These are phyloP conservation scores for Beauveria medogensis DNA, from an alignment of 2,329 filamentous ascomycete genomes.

Conservation along the genomic window DNA sequence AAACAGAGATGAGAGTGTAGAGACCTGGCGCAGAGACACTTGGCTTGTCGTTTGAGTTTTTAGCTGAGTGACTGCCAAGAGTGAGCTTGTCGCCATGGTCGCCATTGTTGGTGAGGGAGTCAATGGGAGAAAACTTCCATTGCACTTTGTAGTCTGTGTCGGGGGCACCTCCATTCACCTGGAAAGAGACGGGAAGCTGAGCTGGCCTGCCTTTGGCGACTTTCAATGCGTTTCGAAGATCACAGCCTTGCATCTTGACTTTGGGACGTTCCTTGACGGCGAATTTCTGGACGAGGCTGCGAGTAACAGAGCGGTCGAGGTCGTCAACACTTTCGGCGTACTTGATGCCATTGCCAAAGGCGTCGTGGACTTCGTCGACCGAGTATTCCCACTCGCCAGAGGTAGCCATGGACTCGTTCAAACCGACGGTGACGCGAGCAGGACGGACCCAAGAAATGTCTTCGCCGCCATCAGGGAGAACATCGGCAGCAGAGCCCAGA, in stretches of 20 bases:
- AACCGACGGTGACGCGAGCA: slow-evolving; percentile 65
- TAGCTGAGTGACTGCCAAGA: slow-evolving; percentile 51
- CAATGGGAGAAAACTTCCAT: slow-evolving; percentile 75
- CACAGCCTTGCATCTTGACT: slow-evolving; percentile 64
- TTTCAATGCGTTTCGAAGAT: slow-evolving; percentile 71
- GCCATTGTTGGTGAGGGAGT: slow-evolving; percentile 59
- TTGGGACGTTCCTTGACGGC: slow-evolving; percentile 79
- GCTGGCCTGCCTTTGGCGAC: slow-evolving; percentile 66
- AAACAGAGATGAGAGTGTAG: slow-evolving; percentile 75
- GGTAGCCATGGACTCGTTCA: slow-evolving; percentile 81
- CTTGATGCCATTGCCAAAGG: slow-evolving; percentile 74
- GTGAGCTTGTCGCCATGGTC: slow-evolving; percentile 57
- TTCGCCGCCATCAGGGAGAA: slow-evolving; percentile 54
- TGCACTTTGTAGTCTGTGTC: slow-evolving; percentile 64
- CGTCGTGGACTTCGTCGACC: slow-evolving; percentile 87
- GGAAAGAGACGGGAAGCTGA: slow-evolving; percentile 64
- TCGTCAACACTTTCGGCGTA: slow-evolving; percentile 64
- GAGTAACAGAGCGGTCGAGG: slow-evolving; percentile 53
- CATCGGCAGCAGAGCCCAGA: slow-evolving; percentile 49
- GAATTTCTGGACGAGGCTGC: slow-evolving; percentile 67
- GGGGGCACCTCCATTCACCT: slow-evolving; percentile 47
- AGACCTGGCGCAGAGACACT: slow-evolving; percentile 70
- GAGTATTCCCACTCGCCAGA: slow-evolving; percentile 83
- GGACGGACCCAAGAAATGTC: slow-evolving; percentile 75
- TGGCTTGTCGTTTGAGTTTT: slow-evolving; percentile 54